Evolutionary conservation across 352 stramenopile species (phyloP).

Genomic region (Phytopythium boreale): DNA sequence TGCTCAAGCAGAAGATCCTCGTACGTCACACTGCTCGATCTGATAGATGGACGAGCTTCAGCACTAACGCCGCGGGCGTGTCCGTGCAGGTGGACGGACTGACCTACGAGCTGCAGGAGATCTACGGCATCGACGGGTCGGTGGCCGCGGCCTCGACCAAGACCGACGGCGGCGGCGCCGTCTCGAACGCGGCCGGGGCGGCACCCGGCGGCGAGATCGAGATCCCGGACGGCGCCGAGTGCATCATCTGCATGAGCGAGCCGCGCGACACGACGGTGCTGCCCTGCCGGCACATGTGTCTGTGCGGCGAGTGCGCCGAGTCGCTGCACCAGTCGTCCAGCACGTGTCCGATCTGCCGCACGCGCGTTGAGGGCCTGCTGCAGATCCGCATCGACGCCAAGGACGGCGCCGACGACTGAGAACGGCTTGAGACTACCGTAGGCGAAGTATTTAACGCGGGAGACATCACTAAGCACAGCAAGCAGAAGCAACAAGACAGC

Average conservation of each 20-base stretch:
- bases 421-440: constrained; percentile 14
- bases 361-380: constrained; percentile 68
- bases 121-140: constrained; percentile 82
- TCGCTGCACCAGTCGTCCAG: constrained; percentile 62
- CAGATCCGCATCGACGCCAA: constrained; percentile 71
- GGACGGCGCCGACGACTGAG: constrained; percentile 20
- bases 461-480: too few relatives aligned
- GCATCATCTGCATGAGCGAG: constrained; percentile 86
- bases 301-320: constrained; percentile 80
- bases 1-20: constrained; percentile 84
- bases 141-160: constrained; percentile 46
- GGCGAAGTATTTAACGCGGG: background rate
- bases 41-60: background rate
- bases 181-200: background rate
- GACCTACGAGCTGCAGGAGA: constrained; percentile 87
- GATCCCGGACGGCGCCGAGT: constrained; percentile 77
- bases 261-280: constrained; percentile 80
- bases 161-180: constrained; percentile 12
- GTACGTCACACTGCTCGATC: constrained; percentile 7
- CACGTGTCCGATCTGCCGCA: constrained; percentile 82
- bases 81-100: constrained; percentile 51
- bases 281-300: constrained; percentile 86
- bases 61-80: constrained; percentile 10
- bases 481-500: background rate
- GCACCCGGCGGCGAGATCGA: constrained; percentile 39